Evolutionary conservation across 2,329 filamentous ascomycete genomes (phyloP).

Genomic region (Cladosporium velox): DNA sequence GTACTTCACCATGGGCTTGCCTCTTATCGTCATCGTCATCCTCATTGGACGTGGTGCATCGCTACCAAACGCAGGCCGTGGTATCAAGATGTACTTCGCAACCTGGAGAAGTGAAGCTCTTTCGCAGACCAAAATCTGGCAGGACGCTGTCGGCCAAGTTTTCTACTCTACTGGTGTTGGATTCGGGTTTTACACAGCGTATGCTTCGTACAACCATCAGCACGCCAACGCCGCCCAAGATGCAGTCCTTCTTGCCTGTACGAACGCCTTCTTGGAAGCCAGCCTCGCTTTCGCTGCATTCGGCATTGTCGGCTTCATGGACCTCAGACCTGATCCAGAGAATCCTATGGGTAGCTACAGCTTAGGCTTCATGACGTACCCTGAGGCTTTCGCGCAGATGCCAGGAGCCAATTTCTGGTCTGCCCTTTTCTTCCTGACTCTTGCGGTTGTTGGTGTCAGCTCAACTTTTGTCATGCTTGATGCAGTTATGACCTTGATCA

Average conservation of each 20-base stretch:
- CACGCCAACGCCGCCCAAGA: constrained; percentile 63
- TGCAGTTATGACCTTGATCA: constrained; percentile 55
- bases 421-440: constrained; percentile 58
- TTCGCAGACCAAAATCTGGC: constrained; percentile 56
- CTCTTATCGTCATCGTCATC: constrained; percentile 59
- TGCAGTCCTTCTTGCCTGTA: constrained; percentile 56
- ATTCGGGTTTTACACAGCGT: constrained; percentile 61
- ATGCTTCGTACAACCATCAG: constrained; percentile 59
- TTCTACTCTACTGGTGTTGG: constrained; percentile 62
- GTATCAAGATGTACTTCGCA: constrained; percentile 52
- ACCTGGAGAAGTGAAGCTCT: constrained; percentile 55
- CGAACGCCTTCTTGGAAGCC: constrained; percentile 59
- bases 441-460: constrained; percentile 60
- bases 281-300: constrained; percentile 55
- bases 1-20: constrained; percentile 63
- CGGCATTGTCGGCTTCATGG: constrained; percentile 56
- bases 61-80: constrained; percentile 56
- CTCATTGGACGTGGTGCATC: constrained; percentile 58
- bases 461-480: constrained; percentile 63
- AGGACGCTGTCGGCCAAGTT: constrained; percentile 60
- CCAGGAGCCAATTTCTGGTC: constrained; percentile 61
- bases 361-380: constrained; percentile 60
- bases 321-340: constrained; percentile 46
- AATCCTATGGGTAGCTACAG: constrained; percentile 56
- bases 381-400: constrained; percentile 59